Evolutionary conservation across 73 alveolate genomes (phyloP).

Genomic region (Paramecium pentaurelia): DNA sequence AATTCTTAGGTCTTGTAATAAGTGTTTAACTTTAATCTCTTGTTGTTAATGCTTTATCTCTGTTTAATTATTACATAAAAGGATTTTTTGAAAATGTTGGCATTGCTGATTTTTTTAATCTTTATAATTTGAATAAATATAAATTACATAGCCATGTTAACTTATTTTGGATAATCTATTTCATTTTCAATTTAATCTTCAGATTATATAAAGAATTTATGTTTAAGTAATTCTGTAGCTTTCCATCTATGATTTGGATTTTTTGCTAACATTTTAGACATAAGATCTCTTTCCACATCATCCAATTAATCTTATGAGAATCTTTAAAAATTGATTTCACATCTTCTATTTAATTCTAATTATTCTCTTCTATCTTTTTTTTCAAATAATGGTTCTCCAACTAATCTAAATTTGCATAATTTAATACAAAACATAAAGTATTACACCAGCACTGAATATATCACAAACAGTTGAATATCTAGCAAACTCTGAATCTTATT

Average conservation of each 20-base stretch:
- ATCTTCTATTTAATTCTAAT: slow-evolving; percentile 19
- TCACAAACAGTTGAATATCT: slow-evolving; percentile 36
- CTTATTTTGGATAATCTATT: not conserved
- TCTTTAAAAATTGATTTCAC: slow-evolving; percentile 6
- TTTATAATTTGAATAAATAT: not conserved
- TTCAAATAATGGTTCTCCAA: slow-evolving; percentile 43
- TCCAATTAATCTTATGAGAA: not conserved
- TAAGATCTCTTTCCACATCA: not conserved
- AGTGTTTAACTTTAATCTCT: not conserved
- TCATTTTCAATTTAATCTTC: slow-evolving; percentile 6
- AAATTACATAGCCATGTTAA: not conserved
- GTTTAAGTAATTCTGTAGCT: not conserved
- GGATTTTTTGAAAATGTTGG: slow-evolving; percentile 33
- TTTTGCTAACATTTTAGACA: not conserved
- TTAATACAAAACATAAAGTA: slow-evolving; percentile 38
- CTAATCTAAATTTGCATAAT: not conserved
- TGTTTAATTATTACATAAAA: not conserved
- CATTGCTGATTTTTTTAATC: not conserved
- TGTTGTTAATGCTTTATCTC: not conserved
- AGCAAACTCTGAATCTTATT: slow-evolving; percentile 47
- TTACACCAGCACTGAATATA: slow-evolving; percentile 51
- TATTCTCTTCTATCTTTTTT: slow-evolving; percentile 16
- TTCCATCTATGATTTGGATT: slow-evolving; percentile 37
- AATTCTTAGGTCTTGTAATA: not conserved
- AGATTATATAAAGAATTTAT: not conserved